Evolutionary conservation across 352 stramenopile genomes (phyloP), one percentile per base, ranked within the genome.

Genomic region (Phytophthora podocarpi): DNA sequence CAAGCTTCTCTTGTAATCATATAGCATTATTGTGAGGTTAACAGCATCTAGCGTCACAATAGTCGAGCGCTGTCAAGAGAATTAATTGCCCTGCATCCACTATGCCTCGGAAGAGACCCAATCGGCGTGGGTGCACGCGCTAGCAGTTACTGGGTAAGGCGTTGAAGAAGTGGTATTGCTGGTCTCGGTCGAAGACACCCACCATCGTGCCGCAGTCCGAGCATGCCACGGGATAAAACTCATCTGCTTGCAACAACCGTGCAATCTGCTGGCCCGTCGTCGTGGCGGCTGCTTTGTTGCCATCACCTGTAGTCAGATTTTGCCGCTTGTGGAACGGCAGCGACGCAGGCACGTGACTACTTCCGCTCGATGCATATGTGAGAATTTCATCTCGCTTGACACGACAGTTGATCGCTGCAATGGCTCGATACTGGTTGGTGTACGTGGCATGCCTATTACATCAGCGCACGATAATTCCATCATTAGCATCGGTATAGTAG

Each of bases 111-210:
- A n/a, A n/a, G n/a, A n/a, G n/a, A n/a, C n/a, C n/a, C n/a, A n/a
- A n/a, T n/a, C n/a, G n/a, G n/a, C n/a, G n/a, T n/a, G n/a, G n/a
- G n/a, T n/a, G n/a, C n/a, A n/a, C n/a, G n/a, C 21, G 15, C 55
- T 80, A 82, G 47, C 52, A 78, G 41, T 72, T 85, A 52, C 82
- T 90, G 13, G 83, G 83, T 55, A 92, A 69, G 21, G 81, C 71
- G 66, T 92, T 92, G 59, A 92, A 92, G 49, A 92, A 92, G 51
- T 92, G 81, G 51, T 82, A 92, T 34, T 79, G 69, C 62, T 80
- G 70, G 11, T 82, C 42, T 10, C 27, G 65, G 52, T 92, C 83
- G 58, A 78, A 90, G 6, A 91, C 81, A 18, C 80, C 85, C 13
- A 91, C 85, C 15, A 76, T 84, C 2, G 85, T 94, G 39, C 74